Conservation (phyloP, 2,329 filamentous ascomycete species). For the Fusarium sp. region DNA sequence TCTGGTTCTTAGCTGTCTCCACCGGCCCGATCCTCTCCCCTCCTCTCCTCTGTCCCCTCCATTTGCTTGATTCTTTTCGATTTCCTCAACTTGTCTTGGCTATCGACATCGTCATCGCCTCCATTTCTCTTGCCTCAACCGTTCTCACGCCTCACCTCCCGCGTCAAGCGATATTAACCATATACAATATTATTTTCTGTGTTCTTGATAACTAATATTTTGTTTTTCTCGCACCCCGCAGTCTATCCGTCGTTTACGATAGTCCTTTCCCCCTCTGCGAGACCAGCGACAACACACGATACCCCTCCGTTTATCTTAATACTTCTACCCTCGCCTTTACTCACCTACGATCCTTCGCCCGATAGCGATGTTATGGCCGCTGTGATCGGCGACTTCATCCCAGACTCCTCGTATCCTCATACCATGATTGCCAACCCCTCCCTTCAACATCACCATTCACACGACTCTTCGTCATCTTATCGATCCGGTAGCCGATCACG, state of each 20-base stretch:
- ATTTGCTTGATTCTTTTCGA: slow-evolving; percentile 47
- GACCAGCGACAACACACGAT: slow-evolving; percentile 42
- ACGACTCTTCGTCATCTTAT: slow-evolving; percentile 55
- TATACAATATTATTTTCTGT: slow-evolving; percentile 27
- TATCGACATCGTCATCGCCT: slow-evolving; percentile 46
- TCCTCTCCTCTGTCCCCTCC: slow-evolving; percentile 43
- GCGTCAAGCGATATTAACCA: slow-evolving; percentile 26
- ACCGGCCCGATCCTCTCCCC: slow-evolving; percentile 46
- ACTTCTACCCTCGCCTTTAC: slow-evolving; percentile 6
- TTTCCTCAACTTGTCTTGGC: slow-evolving; percentile 43
- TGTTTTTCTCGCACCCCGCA: slow-evolving; percentile 40
- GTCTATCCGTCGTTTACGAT: slow-evolving; percentile 41
- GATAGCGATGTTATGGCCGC: slow-evolving; percentile 71
- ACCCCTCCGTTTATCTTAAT: slow-evolving; percentile 42
- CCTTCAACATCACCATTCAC: slow-evolving; percentile 62
- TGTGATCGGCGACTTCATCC: slow-evolving; percentile 79
- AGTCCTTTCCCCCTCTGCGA: slow-evolving; percentile 34
- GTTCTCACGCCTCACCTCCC: slow-evolving; percentile 13
- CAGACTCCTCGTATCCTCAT: slow-evolving; percentile 79
- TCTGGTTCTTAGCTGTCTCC: slow-evolving; percentile 37
- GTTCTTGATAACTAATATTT: slow-evolving; percentile 46
- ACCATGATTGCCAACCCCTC: slow-evolving; percentile 74
- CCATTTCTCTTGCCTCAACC: slow-evolving; percentile 29
- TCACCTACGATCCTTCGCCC: slow-evolving; percentile 25
- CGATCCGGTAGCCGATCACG: slow-evolving; percentile 52